Evolutionary conservation across 768 basidiomycete genomes (phyloP).

Genomic region (Tulasnella sp.): DNA sequence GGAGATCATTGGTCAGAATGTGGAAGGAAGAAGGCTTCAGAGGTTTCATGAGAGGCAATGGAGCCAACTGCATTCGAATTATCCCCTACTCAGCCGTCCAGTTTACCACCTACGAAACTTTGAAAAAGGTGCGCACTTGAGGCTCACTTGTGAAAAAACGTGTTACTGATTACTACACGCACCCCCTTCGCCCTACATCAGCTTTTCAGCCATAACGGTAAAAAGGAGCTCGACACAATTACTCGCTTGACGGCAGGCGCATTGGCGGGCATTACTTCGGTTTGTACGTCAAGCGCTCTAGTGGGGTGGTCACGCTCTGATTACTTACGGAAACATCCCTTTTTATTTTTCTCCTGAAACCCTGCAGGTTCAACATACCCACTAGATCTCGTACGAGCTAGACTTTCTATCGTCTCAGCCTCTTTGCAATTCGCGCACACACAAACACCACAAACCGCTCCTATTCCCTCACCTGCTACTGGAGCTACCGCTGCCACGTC

Average conservation of each 20-base stretch:
- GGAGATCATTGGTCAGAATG: slow-evolving; percentile 72
- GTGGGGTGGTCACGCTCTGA: background rate
- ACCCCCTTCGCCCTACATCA: slow-evolving; percentile 22
- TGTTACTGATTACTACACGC: background rate
- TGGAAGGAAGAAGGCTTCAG: slow-evolving; percentile 87
- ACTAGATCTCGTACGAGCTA: slow-evolving; percentile 82
- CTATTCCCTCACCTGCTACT: background rate
- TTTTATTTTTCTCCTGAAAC: no score
- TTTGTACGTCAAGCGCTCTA: slow-evolving; percentile 46
- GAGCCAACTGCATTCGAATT: slow-evolving; percentile 77
- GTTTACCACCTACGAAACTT: slow-evolving; percentile 56
- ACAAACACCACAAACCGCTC: slow-evolving; percentile 23
- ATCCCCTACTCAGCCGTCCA: slow-evolving; percentile 61
- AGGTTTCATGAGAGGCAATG: slow-evolving; percentile 91
- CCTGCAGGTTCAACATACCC: slow-evolving; percentile 77
- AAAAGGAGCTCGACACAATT: slow-evolving; percentile 73
- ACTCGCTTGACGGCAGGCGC: slow-evolving; percentile 77
- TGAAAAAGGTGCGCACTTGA: slow-evolving; percentile 55
- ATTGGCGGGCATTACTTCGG: slow-evolving; percentile 85
- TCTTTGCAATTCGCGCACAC: slow-evolving; percentile 37
- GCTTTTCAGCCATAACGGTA: slow-evolving; percentile 59
- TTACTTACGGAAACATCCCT: background rate
- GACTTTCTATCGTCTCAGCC: slow-evolving; percentile 89
- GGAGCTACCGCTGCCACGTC: background rate
- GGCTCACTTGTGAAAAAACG: background rate